A percentile compares a stretch with the other conserved stretches of the same genome.
These are phyloP conservation scores for Tranzscheliella williamsii DNA, from an alignment of 1,284 basidiomycete species.

Conservation along the genomic window DNA sequence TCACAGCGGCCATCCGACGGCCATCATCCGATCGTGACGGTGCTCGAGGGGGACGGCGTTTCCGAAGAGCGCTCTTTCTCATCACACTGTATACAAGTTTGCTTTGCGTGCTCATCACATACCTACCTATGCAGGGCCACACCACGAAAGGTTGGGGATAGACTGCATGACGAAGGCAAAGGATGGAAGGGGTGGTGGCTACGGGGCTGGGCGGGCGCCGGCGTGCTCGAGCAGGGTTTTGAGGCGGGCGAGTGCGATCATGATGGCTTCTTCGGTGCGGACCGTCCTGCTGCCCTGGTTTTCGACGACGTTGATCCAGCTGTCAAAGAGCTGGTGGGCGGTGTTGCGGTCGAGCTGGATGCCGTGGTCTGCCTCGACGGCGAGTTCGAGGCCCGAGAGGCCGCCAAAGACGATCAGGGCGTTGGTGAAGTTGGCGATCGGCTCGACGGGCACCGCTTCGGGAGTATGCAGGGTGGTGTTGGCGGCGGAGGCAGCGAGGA, in stretches of 20 bases:
- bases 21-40: too few species aligned
- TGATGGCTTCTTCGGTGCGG: constrained; percentile 55
- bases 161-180: too few species aligned
- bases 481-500: constrained; percentile 8
- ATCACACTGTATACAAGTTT: too few species aligned
- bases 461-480: constrained; percentile 6
- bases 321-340: constrained; percentile 55
- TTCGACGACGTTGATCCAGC: constrained; percentile 58
- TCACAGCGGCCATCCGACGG: too few species aligned
- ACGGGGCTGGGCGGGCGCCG: constrained; percentile 11
- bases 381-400: constrained; percentile 56
- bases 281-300: constrained; percentile 58
- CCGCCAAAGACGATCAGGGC: constrained; percentile 57
- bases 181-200: too few species aligned
- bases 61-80: too few species aligned
- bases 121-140: too few species aligned
- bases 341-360: constrained; percentile 48
- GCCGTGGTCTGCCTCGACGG: constrained; percentile 44
- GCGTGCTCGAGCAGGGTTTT: constrained; percentile 30
- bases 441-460: constrained; percentile 8
- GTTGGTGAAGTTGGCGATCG: constrained; percentile 30
- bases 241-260: constrained; percentile 44
- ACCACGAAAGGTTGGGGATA: too few species aligned
- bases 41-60: too few species aligned
- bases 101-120: too few species aligned